Evolutionary conservation across 495 filamentous ascomycete genomes (phyloP).

Genomic region (Xylaria sp.): DNA sequence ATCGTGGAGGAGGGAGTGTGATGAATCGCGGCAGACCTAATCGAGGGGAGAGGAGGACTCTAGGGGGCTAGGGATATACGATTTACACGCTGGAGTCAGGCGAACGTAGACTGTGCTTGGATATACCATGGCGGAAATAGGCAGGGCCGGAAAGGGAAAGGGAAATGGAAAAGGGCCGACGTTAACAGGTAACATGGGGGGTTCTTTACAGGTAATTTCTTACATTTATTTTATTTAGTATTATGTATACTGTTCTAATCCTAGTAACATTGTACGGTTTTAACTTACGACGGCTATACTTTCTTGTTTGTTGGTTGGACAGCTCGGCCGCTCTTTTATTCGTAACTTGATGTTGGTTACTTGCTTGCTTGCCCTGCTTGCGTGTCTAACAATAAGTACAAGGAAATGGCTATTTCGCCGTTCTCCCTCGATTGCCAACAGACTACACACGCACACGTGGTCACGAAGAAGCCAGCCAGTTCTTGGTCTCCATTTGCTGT

Average conservation of each 20-base stretch:
- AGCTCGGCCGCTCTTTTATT: too few species aligned
- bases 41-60: slow-evolving; percentile 28
- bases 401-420: neutral
- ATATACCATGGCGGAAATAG: slow-evolving; percentile 17
- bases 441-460: neutral
- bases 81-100: neutral
- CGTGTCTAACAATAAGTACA: too few species aligned
- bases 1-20: slow-evolving; percentile 28
- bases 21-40: slow-evolving; percentile 29
- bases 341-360: neutral
- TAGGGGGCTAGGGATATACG: slow-evolving; percentile 23
- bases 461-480: neutral
- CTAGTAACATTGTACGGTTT: neutral
- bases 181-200: neutral
- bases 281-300: neutral
- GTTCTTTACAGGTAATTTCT: neutral
- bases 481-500: too few species aligned
- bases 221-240: neutral
- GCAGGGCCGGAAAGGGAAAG: too few species aligned
- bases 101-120: slow-evolving; percentile 4
- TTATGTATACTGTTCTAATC: neutral
- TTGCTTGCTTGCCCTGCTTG: too few species aligned
- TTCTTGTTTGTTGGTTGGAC: neutral
- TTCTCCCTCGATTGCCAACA: neutral
- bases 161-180: neutral